These are phyloP conservation scores for Echeveria elegans DNA, from an alignment of 164 flowering plant species.

Conservation along the genomic window DNA sequence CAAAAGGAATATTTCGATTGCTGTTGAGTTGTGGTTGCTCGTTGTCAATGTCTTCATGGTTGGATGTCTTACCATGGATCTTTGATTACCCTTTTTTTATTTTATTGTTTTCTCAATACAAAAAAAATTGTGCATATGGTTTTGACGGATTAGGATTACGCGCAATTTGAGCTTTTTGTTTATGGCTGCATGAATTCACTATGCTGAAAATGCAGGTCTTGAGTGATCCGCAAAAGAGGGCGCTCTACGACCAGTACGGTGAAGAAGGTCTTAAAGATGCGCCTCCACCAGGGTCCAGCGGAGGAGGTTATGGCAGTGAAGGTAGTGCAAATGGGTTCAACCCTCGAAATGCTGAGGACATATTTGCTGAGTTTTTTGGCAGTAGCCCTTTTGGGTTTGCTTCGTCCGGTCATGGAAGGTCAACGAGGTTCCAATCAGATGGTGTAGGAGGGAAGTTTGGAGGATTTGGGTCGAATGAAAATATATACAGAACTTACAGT, in stretches of 20 bases:
- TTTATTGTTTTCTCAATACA: too few relatives aligned
- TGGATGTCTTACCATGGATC: too few relatives aligned
- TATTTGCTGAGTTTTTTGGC: slow-evolving; percentile 66
- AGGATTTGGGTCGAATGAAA: slow-evolving; percentile 29
- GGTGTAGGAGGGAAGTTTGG: slow-evolving; percentile 28
- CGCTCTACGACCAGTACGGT: slow-evolving; percentile 48
- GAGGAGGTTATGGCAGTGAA: slow-evolving; percentile 22
- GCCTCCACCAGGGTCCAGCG: slow-evolving; percentile 36
- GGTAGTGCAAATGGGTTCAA: slow-evolving; percentile 33
- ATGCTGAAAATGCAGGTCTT: slow-evolving; percentile 33
- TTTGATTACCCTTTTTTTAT: too few relatives aligned
- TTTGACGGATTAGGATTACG: too few relatives aligned
- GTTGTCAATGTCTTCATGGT: too few relatives aligned
- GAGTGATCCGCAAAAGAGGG: slow-evolving; percentile 53
- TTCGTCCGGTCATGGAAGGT: slow-evolving; percentile 37
- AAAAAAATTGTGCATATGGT: too few relatives aligned
- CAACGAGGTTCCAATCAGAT: slow-evolving; percentile 39
- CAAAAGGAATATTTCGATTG: too few relatives aligned
- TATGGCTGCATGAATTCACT: background rate
- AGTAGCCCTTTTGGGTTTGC: slow-evolving; percentile 59
- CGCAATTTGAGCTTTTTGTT: background rate
- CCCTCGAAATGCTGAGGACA: slow-evolving; percentile 64
- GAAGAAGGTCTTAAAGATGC: slow-evolving; percentile 58
- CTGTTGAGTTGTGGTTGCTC: too few relatives aligned
- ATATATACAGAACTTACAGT: slow-evolving; percentile 26